Base-by-base conservation (phyloP, 805 yeast genomes). In the Ogataea populi-albae region DNA sequence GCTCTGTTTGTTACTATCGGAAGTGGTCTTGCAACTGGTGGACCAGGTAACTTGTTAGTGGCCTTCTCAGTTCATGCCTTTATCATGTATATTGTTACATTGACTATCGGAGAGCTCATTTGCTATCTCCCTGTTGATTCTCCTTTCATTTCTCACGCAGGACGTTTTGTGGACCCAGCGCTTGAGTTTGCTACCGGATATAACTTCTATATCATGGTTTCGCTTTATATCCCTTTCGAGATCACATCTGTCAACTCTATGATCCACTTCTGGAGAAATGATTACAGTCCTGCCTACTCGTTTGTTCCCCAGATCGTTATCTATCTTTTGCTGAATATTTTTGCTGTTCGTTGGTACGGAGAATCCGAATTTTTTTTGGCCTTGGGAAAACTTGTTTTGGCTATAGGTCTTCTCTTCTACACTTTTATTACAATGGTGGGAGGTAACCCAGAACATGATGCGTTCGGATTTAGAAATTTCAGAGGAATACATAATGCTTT, bases 401-500 rank as follows among this genome's bases (percentile, higher is more conserved):
- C 89, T 10, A 55, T 80, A n/a, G 95, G 93, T 2, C 65, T 86
- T 30, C 71, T 86, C 40, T 50, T 81, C 18, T 86, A 82, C 59
- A 84, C 93, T 2, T 81, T 86, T 48, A 56, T 85, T 35, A 79
- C 88, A 5, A 86, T 86, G 94, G 75, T 82, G 23, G 95, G 95
- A 20, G 96, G 95, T 18, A 86, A 86, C 55, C 95, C 95, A 1
- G 55, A 69, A 30, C 79, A 77, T 12, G 76, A 74, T 29, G 55
- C 52, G 1, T 56, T 41, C 33, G 59, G 61, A 6, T 56, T 56
- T 35, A 43, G 49, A 26, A 56, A 56, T 30, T 55, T 52, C 12
- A 41, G 43, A 31, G 54, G 52, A 24, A 30, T 43, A 7, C 4
- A 26, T 12, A 49, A 55, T 27, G 73, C 79, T 3, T 78, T 84